Base-by-base conservation (phyloP, 2,329 filamentous ascomycete species). In the Colletotrichum plurivorum region DNA sequence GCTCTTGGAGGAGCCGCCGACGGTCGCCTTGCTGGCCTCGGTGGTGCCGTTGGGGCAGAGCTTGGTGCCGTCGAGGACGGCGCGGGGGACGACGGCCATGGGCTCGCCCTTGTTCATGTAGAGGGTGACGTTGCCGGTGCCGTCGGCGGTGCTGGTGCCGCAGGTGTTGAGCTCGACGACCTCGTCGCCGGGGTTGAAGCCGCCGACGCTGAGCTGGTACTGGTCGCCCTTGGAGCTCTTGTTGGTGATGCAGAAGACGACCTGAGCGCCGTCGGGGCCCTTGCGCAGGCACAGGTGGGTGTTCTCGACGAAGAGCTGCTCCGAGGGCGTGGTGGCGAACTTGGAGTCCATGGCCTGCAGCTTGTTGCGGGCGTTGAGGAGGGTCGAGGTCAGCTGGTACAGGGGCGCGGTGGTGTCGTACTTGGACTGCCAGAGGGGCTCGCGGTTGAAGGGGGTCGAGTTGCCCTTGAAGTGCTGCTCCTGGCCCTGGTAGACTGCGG, bases 401-500 rank as follows among this genome's bases (percentile, higher is more conserved):
- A 89, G 77, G 31, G 84, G 81, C 9, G 81, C 73, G 4, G 77
- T 71, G 1, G 81, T 85, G 70, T 81, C 74, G 76, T 85, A 90
- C 12, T 78, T 79, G n/a, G 84, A 87, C 15, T 84, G 77, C 89
- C 89, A 91, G 56, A 87, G 81, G 15, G 88, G 86, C 75, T 90
- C 88, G n/a, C 88, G 86, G 74, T 86, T 85, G 62, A 82, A 84
- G 1, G 83, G 78, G 13, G 88, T 88, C 52, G 78, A 78, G 49
- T 77, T 81, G 20, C 81, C 82, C 2, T 81, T 76, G 75, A 85
- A 89, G 71, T 86, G 87, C 74, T 92, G 90, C 77, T 92, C 90
- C 71, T 90, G 88, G 45, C 90, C 90, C 72, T 90, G 85, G 78
- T 92, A 92, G 39, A 92, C 83, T 64, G n/a, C 12, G 6, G 3